Base-by-base conservation (phyloP, 2,329 filamentous ascomycete species). In the Pezicula rhizophila region DNA sequence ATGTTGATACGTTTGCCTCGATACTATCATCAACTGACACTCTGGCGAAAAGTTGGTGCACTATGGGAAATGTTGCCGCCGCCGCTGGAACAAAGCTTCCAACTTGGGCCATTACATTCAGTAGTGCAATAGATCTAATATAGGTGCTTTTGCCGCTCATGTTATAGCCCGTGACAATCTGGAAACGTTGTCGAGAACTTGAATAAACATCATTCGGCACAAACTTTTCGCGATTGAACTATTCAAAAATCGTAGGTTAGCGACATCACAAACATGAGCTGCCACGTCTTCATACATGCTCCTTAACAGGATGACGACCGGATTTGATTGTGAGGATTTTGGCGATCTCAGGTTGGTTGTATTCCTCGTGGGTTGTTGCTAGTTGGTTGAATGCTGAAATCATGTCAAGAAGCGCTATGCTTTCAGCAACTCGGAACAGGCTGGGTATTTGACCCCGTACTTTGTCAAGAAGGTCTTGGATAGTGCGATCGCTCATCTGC, bases 131-230 rank as follows among this genome's bases (percentile, higher is more conserved):
- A 2, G 87, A 85, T 44, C 89, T 82, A 53, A 97, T 96, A 61
- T 96, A 97, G 0, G 91, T 99, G 55, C 87, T 95, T 66, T 97
- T 99, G 1, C 91, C 93, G 58, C 89, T 95, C 93, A 99, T 99
- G 60, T 99, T 99, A 65, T 89, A 95, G 3, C 93, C 92, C 0
- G 92, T 97, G 54, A 99, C 84, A 52, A 97, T 86, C 56, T 97
- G 91, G 60, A 96, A 95, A 1, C 91, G 82, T 33, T 83, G 82
- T 52, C 92, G 83, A 31, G 85, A 77, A 0, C 84, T 87, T 2
- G 89, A 85, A 60, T 91, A 97, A 25, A 91, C 87, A 60, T 97
- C 91, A 55, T 97, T 97, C 0, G 93, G 87, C 3, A 97, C 74
- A 62, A 87, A 95, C 18, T 79, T 81, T 41, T 77, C 77, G 1